Base-by-base conservation (phyloP, 108 stramenopile genomes). In the Phaeodactylum tricornutum region DNA sequence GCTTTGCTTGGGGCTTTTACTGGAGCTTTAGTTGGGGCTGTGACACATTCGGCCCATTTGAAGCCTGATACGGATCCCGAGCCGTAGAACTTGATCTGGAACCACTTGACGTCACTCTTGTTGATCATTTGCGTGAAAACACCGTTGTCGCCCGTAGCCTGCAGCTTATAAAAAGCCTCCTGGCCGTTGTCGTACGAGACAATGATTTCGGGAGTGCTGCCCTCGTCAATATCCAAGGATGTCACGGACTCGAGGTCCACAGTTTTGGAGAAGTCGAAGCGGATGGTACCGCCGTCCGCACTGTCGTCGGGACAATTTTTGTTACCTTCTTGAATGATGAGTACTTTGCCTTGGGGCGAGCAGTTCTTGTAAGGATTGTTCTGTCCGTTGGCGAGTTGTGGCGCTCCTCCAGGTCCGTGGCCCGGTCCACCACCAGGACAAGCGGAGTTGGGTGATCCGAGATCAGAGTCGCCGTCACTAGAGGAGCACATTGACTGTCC, bases 221-320 rank as follows among this genome's bases (percentile, higher is more conserved):
- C 42, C 17, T 44, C 42, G 16, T 55, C 54, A 29, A 55, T 55
- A 29, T 55, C 54, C 42, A 55, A 21, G 21, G 44, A 15, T 17
- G n/a, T 19, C 42, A 40, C 20, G 11, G 25, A 14, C 11, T 8
- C 4, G 14, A 55, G 16, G 19, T 55, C 48, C 34, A 28, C 29
- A 3, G 57, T 34, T 20, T 58, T 32, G 7, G 19, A 17, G 29
- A 58, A 58, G 2, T 9, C 29, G 3, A 58, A 34, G 2, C 19
- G 34, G 47, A 58, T 48, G 6, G 4, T 36, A 11, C 57, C 57
- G 26, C 57, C 57, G 3, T 36, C 19, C 16, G 33, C 47, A 17
- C 32, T 49, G 40, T 58, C 57, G 17, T 58, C 57, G 5, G 57
- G 57, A 22, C 57, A 58, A 11, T 2, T 23, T 29, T 58, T 58